phyloP scores from a whole-genome alignment of 1,284 basidiomycete species.

The Boletus sp. region DNA sequence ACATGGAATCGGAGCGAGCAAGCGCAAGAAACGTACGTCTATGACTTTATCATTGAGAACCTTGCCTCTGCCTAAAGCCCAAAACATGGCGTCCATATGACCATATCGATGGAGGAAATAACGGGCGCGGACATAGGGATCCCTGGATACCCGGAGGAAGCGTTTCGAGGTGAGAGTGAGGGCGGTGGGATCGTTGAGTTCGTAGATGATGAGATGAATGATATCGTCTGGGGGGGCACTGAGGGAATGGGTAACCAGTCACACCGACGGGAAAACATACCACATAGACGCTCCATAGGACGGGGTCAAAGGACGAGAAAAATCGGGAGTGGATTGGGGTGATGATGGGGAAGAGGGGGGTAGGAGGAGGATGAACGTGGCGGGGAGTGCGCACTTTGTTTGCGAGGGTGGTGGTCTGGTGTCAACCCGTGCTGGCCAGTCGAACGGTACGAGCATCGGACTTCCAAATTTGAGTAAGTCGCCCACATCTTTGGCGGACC shows the following conservation, averaged over 20 bases:
- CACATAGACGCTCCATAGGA: conserved; percentile 59
- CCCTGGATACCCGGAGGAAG: conserved; percentile 58
- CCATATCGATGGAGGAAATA: conserved; percentile 74
- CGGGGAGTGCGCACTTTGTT: conserved; percentile 24
- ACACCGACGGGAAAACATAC: conserved; percentile 38
- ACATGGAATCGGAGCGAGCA: neutral
- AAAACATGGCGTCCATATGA: conserved; percentile 61
- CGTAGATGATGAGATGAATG: conserved; percentile 66
- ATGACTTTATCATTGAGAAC: conserved; percentile 61
- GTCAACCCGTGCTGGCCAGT: conserved; percentile 31
- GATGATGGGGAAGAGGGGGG: neutral
- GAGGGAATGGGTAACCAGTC: conserved; percentile 14
- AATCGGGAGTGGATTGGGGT: conserved; percentile 5
- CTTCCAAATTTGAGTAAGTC: conserved; percentile 37
- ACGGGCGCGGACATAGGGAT: conserved; percentile 67
- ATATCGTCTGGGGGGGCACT: conserved; percentile 55
- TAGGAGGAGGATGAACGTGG: conserved; percentile 1
- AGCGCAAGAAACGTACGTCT: conserved; percentile 49
- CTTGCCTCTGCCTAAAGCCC: conserved; percentile 64
- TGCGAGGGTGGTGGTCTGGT: conserved; percentile 34
- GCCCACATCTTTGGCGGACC: conserved; percentile 27
- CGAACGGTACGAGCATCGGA: conserved; percentile 36
- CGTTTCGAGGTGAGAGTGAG: conserved; percentile 56
- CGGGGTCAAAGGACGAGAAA: neutral
- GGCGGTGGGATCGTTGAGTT: conserved; percentile 58